phyloP scores from a whole-genome alignment of 768 basidiomycete genomes.

The Lentinula boryana region DNA sequence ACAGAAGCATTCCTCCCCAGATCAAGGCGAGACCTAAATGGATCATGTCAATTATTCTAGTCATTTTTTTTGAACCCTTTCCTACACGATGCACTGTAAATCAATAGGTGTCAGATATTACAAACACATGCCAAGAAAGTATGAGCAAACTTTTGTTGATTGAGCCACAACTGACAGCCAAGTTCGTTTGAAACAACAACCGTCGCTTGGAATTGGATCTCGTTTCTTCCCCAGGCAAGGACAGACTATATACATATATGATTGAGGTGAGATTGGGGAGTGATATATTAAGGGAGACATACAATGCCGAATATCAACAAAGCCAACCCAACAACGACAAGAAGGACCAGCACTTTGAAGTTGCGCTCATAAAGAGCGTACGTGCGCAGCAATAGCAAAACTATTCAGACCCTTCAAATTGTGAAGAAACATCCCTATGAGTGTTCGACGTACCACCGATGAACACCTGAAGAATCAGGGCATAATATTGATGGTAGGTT shows the following conservation, averaged over 20 bases:
- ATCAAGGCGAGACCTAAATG: conserved; percentile 8
- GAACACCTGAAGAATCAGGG: conserved; percentile 4
- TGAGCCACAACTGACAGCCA: background rate
- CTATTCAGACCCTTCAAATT: background rate
- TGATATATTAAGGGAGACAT: background rate
- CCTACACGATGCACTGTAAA: background rate
- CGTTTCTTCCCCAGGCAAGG: background rate
- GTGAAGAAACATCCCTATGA: background rate
- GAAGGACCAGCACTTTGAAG: background rate
- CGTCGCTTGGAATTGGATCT: background rate
- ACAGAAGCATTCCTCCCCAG: conserved; percentile 14
- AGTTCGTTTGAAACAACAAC: background rate
- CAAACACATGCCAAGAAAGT: background rate
- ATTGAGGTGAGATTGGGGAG: background rate
- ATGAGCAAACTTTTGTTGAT: background rate
- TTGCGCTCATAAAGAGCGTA: conserved; percentile 10
- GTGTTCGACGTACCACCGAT: background rate
- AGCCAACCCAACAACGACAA: background rate
- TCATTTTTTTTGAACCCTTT: background rate
- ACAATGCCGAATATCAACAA: background rate
- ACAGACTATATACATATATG: background rate
- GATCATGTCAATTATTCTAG: background rate
- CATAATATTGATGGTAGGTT: conserved; percentile 6
- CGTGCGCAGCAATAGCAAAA: conserved; percentile 2
- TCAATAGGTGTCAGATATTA: background rate